A percentile compares a stretch with the other conserved stretches of the same genome.
Conservation (phyloP, 345 rosid genomes). For the Pistacia vera region DNA sequence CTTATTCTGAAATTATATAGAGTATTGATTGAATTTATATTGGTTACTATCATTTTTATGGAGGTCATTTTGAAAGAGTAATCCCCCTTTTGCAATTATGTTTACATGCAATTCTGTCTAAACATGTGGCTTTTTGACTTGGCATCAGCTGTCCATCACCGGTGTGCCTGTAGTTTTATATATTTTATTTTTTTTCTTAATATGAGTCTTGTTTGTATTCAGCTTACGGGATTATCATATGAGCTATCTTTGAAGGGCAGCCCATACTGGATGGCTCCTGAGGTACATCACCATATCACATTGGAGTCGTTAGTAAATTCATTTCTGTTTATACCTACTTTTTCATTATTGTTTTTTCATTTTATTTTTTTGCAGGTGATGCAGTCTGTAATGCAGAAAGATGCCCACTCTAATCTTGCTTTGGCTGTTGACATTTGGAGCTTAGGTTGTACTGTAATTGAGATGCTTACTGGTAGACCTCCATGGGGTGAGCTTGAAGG, state of each 20-base stretch:
- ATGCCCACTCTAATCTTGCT: constrained; percentile 57
- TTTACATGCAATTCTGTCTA: not conserved
- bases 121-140: not conserved
- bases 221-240: constrained; percentile 58
- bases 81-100: constrained; percentile 2
- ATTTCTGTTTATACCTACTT: not conserved
- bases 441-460: constrained; percentile 70
- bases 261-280: constrained; percentile 91
- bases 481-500: constrained; percentile 72
- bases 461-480: constrained; percentile 69
- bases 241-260: constrained; percentile 72
- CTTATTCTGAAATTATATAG: not conserved
- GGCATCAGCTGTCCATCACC: constrained; percentile 7
- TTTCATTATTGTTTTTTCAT: not conserved
- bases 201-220: constrained; percentile 19
- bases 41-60: not conserved
- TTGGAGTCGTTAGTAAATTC: not conserved
- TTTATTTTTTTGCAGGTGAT: constrained; percentile 45
- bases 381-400: constrained; percentile 43
- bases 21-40: not conserved
- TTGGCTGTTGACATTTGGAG: constrained; percentile 82
- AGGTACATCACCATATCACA: constrained; percentile 46
- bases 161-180: constrained; percentile 10
- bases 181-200: not conserved
- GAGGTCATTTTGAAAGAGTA: constrained; percentile 2